A percentile compares a stretch with the other conserved stretches of the same genome.
These are phyloP conservation scores for Pochonia chlamydosporia DNA, from an alignment of 2,329 filamentous ascomycete genomes.

Conservation along the genomic window DNA sequence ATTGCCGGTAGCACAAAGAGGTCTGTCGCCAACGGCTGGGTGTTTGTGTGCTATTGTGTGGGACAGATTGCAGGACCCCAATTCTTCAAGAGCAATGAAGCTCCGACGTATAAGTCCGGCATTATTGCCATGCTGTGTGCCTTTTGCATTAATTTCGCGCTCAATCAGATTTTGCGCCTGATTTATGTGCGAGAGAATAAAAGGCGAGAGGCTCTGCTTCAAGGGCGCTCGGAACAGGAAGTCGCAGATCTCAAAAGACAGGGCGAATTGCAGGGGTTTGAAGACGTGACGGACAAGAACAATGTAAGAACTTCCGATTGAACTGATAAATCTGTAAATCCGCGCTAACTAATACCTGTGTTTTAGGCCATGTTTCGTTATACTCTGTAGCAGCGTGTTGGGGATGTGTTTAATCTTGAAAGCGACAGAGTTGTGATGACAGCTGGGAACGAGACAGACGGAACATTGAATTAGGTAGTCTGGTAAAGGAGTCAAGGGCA, in stretches of 20 bases:
- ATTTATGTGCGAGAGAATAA: not conserved
- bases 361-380: too few species aligned
- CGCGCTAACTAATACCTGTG: too few species aligned
- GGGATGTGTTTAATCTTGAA: too few species aligned
- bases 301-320: not conserved
- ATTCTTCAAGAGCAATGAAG: not conserved
- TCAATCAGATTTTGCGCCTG: not conserved
- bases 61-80: not conserved
- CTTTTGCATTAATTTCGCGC: not conserved
- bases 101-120: not conserved
- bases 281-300: slow-evolving; percentile 1
- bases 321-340: too few species aligned
- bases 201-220: not conserved
- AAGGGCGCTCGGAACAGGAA: not conserved
- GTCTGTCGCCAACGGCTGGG: not conserved
- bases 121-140: not conserved
- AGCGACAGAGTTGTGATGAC: too few species aligned
- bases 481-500: too few species aligned
- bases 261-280: not conserved
- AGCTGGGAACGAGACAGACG: too few species aligned
- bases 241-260: not conserved
- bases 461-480: too few species aligned
- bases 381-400: too few species aligned
- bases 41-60: not conserved
- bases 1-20: slow-evolving; percentile 1